phyloP scores from a whole-genome alignment of 257 asterid species.

The Scutellaria galericulata region DNA sequence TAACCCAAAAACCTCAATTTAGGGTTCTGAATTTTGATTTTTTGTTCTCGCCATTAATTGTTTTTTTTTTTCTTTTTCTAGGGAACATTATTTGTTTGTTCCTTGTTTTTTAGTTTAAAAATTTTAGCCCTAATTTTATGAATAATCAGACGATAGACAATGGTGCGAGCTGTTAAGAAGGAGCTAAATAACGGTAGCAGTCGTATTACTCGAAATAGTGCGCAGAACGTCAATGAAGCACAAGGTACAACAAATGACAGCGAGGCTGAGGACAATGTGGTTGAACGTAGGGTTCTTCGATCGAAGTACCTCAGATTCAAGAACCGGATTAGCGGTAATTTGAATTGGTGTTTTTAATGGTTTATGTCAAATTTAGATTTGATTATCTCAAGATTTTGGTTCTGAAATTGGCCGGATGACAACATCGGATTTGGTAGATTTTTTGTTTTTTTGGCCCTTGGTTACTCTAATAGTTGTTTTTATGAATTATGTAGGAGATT shows the following conservation, averaged over 20 bases:
- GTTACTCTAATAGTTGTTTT: neutral
- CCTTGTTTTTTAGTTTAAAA: no score
- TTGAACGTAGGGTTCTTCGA: conserved; percentile 51
- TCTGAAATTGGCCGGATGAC: neutral
- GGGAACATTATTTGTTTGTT: neutral
- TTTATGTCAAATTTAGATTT: neutral
- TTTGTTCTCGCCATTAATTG: neutral
- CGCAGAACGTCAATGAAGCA: conserved; percentile 32
- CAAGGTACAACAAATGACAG: conserved; percentile 31
- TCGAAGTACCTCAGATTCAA: conserved; percentile 54
- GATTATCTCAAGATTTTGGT: neutral
- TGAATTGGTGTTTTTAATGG: neutral
- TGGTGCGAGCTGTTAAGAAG: conserved; percentile 46
- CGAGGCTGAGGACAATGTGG: conserved; percentile 34
- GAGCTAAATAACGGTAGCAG: conserved; percentile 34
- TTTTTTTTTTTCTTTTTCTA: neutral
- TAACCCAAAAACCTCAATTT: conserved; percentile 21
- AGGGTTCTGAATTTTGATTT: conserved; percentile 5
- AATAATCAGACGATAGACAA: neutral
- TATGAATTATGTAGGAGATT: no score
- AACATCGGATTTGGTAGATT: neutral
- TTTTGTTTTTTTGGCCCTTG: neutral
- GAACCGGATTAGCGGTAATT: conserved; percentile 51
- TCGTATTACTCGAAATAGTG: conserved; percentile 41
- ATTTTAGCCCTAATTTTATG: conserved; percentile 36